A percentile compares a stretch with the other conserved stretches of the same genome.
These are phyloP conservation scores for Sordariomycetes sp. DNA, from an alignment of 2,329 filamentous ascomycete genomes.

Conservation along the genomic window DNA sequence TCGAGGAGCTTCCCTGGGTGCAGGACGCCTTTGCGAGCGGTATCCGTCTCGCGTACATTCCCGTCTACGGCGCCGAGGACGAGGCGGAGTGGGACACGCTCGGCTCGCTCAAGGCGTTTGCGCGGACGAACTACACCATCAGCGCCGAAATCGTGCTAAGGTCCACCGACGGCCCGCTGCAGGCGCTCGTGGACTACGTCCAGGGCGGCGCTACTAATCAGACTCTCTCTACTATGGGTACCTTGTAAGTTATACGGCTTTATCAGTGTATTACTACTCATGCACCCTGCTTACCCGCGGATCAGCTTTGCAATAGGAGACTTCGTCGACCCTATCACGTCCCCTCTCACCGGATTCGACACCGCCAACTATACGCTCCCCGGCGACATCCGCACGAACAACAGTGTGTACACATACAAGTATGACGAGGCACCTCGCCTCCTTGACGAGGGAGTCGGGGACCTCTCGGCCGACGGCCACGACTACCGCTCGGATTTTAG, in stretches of 20 bases:
- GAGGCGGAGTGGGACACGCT: neutral
- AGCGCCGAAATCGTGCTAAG: neutral
- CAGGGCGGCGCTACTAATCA: neutral
- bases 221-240: neutral
- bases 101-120: neutral
- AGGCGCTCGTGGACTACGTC: neutral
- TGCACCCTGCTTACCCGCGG: too few relatives aligned
- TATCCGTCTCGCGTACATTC: neutral
- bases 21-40: neutral
- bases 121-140: neutral
- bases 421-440: neutral
- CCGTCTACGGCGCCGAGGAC: neutral
- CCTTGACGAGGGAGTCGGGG: neutral
- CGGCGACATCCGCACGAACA: neutral
- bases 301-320: neutral
- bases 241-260: neutral
- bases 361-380: neutral
- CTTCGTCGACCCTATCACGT: neutral
- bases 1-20: neutral
- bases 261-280: too few relatives aligned
- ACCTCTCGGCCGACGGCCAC: neutral
- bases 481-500: neutral
- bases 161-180: neutral
- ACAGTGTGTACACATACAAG: neutral
- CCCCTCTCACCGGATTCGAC: neutral